phyloP scores from a whole-genome alignment of 2,329 filamentous ascomycete genomes.

The Alternaria viburni region DNA sequence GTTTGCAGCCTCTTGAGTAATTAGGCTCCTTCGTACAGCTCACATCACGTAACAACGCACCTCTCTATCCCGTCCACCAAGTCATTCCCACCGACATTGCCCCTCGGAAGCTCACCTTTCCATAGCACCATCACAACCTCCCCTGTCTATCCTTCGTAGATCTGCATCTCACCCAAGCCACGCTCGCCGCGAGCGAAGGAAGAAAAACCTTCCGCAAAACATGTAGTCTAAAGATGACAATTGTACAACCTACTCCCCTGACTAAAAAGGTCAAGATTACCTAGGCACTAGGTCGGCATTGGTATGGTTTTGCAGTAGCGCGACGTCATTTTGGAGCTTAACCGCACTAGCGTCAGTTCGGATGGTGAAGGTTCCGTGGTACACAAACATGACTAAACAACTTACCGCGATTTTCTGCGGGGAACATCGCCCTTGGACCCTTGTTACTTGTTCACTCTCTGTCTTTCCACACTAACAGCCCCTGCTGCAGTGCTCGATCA shows the following conservation, averaged over 20 bases:
- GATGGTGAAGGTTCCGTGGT: conserved; percentile 7
- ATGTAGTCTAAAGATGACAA: background rate
- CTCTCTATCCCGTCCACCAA: background rate
- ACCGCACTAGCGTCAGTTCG: background rate
- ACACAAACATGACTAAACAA: background rate
- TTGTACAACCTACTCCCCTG: background rate
- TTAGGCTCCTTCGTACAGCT: background rate
- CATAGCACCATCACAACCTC: background rate
- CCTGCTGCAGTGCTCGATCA: background rate
- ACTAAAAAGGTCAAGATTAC: background rate
- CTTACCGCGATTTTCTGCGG: conserved; percentile 1
- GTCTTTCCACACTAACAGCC: background rate
- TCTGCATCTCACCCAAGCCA: background rate
- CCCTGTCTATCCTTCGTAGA: background rate
- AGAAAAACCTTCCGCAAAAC: background rate
- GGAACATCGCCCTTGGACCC: background rate
- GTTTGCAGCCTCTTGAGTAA: background rate
- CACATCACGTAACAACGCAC: background rate
- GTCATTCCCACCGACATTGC: background rate
- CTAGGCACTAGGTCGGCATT: background rate
- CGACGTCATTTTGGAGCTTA: conserved; percentile 1
- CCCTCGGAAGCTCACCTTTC: background rate
- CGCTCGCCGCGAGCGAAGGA: background rate
- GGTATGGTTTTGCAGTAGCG: background rate
- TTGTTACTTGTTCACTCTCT: background rate